These are phyloP conservation scores for Oenanthe sinensis DNA, from an alignment of 129 eudicot species.

Conservation along the genomic window DNA sequence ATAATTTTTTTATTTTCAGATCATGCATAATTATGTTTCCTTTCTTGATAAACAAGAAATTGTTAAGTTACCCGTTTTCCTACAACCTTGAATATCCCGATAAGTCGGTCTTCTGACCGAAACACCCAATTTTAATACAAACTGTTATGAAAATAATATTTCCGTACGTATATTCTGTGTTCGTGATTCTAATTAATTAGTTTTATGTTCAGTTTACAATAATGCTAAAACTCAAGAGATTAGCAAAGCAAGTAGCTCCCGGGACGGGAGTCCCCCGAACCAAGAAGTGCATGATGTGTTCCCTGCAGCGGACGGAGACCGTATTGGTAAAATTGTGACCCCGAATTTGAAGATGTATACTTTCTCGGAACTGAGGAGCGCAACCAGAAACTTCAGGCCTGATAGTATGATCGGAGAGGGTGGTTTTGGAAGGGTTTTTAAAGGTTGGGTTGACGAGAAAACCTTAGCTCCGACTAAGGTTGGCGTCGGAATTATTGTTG, in stretches of 20 bases:
- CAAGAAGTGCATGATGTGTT: not conserved
- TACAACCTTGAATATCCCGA: no score
- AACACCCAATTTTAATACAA: no score
- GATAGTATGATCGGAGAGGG: constrained; percentile 10
- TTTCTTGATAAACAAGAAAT: no score
- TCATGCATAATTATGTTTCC: no score
- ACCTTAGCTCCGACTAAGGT: constrained; percentile 4
- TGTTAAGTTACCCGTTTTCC: no score
- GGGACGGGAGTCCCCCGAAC: not conserved
- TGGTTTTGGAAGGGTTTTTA: constrained; percentile 13
- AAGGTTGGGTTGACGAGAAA: constrained; percentile 11
- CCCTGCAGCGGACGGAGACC: not conserved
- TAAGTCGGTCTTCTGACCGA: no score
- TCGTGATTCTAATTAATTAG: not conserved
- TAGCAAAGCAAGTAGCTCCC: not conserved
- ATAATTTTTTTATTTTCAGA: no score
- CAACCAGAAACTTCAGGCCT: constrained; percentile 7
- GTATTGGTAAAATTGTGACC: not conserved
- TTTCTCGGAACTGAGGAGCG: constrained; percentile 5
- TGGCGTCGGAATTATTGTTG: not conserved
- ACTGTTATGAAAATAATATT: no score
- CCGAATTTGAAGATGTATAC: constrained; percentile 8
- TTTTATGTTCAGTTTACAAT: not conserved
- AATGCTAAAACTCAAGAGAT: not conserved
- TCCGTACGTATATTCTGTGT: not conserved